Evolutionary conservation across 1,284 basidiomycete species (phyloP).

Genomic region (Boletus smithii): DNA sequence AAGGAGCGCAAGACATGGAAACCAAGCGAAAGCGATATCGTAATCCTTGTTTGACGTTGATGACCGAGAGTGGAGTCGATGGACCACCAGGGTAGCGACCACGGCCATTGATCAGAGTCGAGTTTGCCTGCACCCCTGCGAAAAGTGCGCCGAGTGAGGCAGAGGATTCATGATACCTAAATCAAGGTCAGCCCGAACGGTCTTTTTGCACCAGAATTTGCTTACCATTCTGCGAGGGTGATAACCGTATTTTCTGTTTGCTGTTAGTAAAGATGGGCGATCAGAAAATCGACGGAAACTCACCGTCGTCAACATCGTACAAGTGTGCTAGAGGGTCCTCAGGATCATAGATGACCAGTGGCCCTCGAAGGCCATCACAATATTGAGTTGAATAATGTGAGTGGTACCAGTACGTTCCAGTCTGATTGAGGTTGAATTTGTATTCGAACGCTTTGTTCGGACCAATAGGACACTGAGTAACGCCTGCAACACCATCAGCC

Average conservation of each 20-base stretch:
- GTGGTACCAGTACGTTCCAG: slow-evolving; percentile 29
- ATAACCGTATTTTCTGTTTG: slow-evolving; percentile 19
- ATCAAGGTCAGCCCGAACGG: neutral
- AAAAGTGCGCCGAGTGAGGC: neutral
- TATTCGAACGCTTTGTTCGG: slow-evolving; percentile 17
- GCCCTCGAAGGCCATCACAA: slow-evolving; percentile 43
- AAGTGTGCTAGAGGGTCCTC: slow-evolving; percentile 29
- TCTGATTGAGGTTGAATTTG: slow-evolving; percentile 18
- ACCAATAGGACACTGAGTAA: slow-evolving; percentile 31
- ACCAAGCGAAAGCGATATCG: slow-evolving; percentile 30
- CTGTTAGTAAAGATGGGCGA: neutral
- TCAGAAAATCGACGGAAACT: neutral
- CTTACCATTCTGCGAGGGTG: slow-evolving; percentile 22
- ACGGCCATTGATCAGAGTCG: slow-evolving; percentile 44
- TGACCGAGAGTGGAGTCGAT: slow-evolving; percentile 27
- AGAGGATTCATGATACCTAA: slow-evolving; percentile 18
- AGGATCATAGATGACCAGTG: slow-evolving; percentile 34
- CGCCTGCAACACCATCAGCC: slow-evolving; percentile 24
- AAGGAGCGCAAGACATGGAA: slow-evolving; percentile 31
- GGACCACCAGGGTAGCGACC: slow-evolving; percentile 36
- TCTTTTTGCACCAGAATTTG: neutral
- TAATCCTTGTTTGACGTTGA: slow-evolving; percentile 22
- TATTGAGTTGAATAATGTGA: slow-evolving; percentile 29
- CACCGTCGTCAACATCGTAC: slow-evolving; percentile 36
- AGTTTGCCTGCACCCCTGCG: slow-evolving; percentile 30